phyloP scores from a whole-genome alignment of 495 filamentous ascomycete genomes.

The Letharia columbiana region DNA sequence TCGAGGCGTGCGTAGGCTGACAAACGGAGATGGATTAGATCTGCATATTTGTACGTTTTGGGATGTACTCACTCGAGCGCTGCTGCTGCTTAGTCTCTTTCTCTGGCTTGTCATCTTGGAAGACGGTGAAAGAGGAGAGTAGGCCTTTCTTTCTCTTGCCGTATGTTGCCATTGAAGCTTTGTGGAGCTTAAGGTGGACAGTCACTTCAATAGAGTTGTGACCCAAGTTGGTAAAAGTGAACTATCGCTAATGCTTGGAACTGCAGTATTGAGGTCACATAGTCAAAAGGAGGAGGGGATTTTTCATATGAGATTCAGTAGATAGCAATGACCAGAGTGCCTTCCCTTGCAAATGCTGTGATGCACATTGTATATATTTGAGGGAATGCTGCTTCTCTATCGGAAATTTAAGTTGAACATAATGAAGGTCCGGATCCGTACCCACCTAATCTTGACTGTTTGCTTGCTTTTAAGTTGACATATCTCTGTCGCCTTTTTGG shows the following conservation, averaged over 20 bases:
- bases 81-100: slow-evolving; percentile 15
- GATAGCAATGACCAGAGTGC: neutral
- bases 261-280: neutral
- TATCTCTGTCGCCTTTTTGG: neutral
- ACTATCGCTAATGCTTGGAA: neutral
- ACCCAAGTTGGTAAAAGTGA: neutral
- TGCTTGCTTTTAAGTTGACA: neutral
- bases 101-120: slow-evolving; percentile 25
- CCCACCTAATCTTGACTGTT: neutral
- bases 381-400: neutral
- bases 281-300: neutral
- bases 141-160: slow-evolving; percentile 27
- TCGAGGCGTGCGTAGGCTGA: slow-evolving; percentile 19
- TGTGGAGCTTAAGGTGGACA: neutral
- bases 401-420: neutral
- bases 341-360: neutral
- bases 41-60: neutral
- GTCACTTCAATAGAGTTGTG: neutral
- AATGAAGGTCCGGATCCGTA: neutral
- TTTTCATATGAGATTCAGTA: too few relatives aligned
- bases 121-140: slow-evolving; percentile 28
- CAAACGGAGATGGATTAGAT: neutral
- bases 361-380: neutral
- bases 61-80: slow-evolving; percentile 15
- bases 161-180: slow-evolving; percentile 20